phyloP scores from a whole-genome alignment of 805 yeast genomes.

The Jamesozyma spencerorum region DNA sequence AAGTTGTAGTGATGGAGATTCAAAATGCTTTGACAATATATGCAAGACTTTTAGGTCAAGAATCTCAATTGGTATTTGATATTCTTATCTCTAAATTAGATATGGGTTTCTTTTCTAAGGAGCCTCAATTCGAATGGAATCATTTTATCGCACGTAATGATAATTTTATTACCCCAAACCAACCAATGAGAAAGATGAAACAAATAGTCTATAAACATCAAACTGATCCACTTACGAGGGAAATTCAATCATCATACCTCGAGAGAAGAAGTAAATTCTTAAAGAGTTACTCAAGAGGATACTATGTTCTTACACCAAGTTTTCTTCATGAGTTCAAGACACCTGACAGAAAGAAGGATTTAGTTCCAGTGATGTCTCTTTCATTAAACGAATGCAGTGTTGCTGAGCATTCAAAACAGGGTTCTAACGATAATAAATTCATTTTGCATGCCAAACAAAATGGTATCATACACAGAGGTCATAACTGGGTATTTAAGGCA shows the following conservation, averaged over 20 bases:
- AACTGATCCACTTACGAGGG: conserved; percentile 56
- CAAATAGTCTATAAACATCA: conserved; percentile 61
- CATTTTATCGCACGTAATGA: conserved; percentile 65
- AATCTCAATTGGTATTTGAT: conserved; percentile 63
- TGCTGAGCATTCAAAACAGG: conserved; percentile 73
- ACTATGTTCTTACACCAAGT: conserved; percentile 83
- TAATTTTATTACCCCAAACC: conserved; percentile 54
- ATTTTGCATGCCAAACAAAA: conserved; percentile 67
- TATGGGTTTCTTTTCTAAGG: conserved; percentile 62
- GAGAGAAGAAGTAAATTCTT: conserved; percentile 88
- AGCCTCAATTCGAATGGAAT: conserved; percentile 82
- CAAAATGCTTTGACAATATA: conserved; percentile 72
- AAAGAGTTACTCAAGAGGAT: conserved; percentile 84
- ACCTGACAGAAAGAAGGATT: conserved; percentile 70
- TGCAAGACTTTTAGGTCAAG: conserved; percentile 61
- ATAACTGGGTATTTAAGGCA: conserved; percentile 93
- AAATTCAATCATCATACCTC: conserved; percentile 66
- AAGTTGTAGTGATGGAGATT: conserved; percentile 76
- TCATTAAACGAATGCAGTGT: conserved; percentile 71
- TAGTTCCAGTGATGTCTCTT: conserved; percentile 74
- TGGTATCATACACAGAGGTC: conserved; percentile 70
- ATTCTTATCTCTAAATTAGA: conserved; percentile 57
- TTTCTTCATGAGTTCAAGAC: conserved; percentile 86
- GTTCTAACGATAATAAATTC: conserved; percentile 53
- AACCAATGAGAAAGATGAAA: conserved; percentile 51